These are phyloP conservation scores for Podospora sp. DNA, from an alignment of 495 filamentous ascomycete species.

Conservation along the genomic window DNA sequence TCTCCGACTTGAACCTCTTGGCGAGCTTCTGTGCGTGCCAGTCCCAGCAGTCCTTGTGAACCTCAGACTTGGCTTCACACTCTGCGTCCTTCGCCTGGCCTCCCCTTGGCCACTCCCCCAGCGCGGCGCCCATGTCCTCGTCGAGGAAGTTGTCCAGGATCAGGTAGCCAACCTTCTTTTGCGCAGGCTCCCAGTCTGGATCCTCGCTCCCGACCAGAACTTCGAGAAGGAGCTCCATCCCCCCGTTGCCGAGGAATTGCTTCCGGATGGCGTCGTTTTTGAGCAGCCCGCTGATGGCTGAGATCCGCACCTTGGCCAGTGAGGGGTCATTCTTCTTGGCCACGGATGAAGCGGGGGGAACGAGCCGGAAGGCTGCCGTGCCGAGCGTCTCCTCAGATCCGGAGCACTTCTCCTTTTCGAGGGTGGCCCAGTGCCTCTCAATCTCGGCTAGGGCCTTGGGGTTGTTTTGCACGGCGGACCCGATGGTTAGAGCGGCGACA, in stretches of 20 bases:
- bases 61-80: constrained; percentile 26
- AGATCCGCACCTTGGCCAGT: constrained; percentile 42
- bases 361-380: constrained; percentile 31
- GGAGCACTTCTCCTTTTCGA: constrained; percentile 36
- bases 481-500: constrained; percentile 56
- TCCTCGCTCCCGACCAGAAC: constrained; percentile 38
- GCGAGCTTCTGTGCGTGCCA: constrained; percentile 39
- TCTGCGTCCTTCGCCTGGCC: constrained; percentile 28
- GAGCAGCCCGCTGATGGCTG: constrained; percentile 46
- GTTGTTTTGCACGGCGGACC: constrained; percentile 64
- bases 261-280: constrained; percentile 47
- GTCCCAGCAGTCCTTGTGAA: constrained; percentile 42
- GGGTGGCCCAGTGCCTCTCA: constrained; percentile 41
- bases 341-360: constrained; percentile 36
- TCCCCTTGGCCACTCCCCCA: constrained; percentile 51
- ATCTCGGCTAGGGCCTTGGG: constrained; percentile 57
- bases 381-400: constrained; percentile 11
- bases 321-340: constrained; percentile 31
- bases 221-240: constrained; percentile 50
- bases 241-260: constrained; percentile 52
- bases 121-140: constrained; percentile 56
- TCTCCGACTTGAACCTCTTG: constrained; percentile 21
- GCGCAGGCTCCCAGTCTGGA: constrained; percentile 42
- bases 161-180: constrained; percentile 51
- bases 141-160: constrained; percentile 64